Evolutionary conservation across 2,329 filamentous ascomycete species (phyloP).

Genomic region (Penicillium olsonii): DNA sequence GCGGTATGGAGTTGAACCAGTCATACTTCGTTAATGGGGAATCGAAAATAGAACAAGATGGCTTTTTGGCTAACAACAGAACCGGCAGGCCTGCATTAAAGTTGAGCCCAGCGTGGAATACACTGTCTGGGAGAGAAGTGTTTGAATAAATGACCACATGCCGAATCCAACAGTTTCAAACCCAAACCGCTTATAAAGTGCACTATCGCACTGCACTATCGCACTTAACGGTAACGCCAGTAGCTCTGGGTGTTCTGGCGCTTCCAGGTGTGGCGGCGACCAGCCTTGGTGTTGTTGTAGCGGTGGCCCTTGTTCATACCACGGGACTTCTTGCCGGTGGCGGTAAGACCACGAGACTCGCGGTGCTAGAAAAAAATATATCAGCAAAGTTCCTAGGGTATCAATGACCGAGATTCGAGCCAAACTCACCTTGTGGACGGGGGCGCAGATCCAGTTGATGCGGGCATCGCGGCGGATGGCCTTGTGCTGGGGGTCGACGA

Average conservation of each 20-base stretch:
- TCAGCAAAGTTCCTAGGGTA: conserved; percentile 20
- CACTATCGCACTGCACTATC: conserved; percentile 31
- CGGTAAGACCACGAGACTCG: conserved; percentile 93
- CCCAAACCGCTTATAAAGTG: conserved; percentile 29
- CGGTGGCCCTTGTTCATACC: conserved; percentile 99
- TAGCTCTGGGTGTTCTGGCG: conserved; percentile 98
- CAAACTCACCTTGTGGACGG: conserved; percentile 80
- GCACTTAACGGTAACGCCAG: conserved; percentile 85
- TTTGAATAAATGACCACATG: conserved; percentile 38
- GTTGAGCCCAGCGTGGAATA: conserved; percentile 33
- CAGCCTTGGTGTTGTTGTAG: conserved; percentile 97
- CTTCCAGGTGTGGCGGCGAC: conserved; percentile 99
- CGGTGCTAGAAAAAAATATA: conserved; percentile 66
- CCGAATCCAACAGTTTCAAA: conserved; percentile 35
- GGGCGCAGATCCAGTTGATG: conserved; percentile 99
- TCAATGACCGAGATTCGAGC: background rate
- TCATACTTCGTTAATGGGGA: conserved; percentile 43
- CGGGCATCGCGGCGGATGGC: conserved; percentile 97
- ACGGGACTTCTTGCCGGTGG: conserved; percentile 99
- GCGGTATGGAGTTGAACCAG: conserved; percentile 30
- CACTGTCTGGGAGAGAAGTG: conserved; percentile 33
- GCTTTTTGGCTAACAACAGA: conserved; percentile 43
- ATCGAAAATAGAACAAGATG: conserved; percentile 35
- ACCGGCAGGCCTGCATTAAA: conserved; percentile 39
- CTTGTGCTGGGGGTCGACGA: conserved; percentile 99